A percentile compares a stretch with the other conserved stretches of the same genome.
phyloP scores from a whole-genome alignment of 2,329 filamentous ascomycete genomes.

The Beauveria varroae region DNA sequence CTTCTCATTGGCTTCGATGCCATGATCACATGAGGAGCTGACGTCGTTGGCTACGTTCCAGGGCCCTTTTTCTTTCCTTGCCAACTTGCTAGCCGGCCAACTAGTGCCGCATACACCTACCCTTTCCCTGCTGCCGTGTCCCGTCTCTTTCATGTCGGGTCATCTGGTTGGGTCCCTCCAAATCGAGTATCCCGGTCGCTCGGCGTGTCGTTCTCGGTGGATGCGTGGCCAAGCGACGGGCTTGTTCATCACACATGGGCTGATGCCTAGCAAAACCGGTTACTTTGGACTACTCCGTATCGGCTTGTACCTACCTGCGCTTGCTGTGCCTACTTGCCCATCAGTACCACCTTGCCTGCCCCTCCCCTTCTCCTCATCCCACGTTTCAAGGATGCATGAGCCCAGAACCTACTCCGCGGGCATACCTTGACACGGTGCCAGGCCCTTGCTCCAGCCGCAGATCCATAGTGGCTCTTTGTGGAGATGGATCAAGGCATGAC shows the following conservation, averaged over 20 bases:
- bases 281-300: neutral
- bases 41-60: neutral
- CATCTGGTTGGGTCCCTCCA: neutral
- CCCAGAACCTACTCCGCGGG: neutral
- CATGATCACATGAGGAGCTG: neutral
- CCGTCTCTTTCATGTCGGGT: neutral
- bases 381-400: neutral
- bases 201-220: neutral
- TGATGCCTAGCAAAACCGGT: neutral
- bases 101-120: neutral
- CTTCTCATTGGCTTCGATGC: conserved; percentile 1
- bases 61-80: neutral
- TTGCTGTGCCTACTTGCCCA: too few species aligned
- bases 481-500: neutral
- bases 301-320: too few species aligned
- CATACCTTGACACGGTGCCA: neutral
- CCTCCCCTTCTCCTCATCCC: neutral
- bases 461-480: neutral
- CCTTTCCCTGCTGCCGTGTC: neutral
- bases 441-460: neutral
- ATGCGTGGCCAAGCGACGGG: neutral
- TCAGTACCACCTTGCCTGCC: neutral
- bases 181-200: conserved; percentile 8
- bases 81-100: too few species aligned
- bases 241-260: neutral